Base-by-base conservation (phyloP, 1,284 basidiomycete genomes). In the Golubevia sp. region DNA sequence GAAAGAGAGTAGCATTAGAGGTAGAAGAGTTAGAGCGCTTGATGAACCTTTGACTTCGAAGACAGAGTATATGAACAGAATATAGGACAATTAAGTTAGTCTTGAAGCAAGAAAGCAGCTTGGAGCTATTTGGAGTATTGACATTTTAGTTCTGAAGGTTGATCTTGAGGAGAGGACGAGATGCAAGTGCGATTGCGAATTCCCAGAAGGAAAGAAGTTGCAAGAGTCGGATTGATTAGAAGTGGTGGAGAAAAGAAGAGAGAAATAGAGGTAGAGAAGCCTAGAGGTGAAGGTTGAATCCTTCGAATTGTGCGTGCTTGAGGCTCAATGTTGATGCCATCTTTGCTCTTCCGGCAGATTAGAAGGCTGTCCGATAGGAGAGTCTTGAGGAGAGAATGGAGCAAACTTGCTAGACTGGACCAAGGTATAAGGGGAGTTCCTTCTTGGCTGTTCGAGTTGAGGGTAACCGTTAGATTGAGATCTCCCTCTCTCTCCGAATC, bases 341-440 rank as follows among this genome's bases (percentile, higher is more conserved):
- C 30, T 34, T 5, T 3, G 11, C 11, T 34, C 30, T 3, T 34
- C 5, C 11, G 30, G 30, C 11, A 34, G 30, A 34, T 34, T 34
- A 11, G 30, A 34, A 34, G 30, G 30, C 4, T 34, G 30, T 34
- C 30, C 70, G 1, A 73, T 18, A 0, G 73, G 73, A 24, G 70
- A 73, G 27, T 70, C 68, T 11, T 70, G 64, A 6, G 73, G 73
- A 24, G 68, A 70, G 54, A 75, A 75, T 1, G 73, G 73, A 21
- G 66, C 65, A 55, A 75, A 75, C 62, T 70, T 73, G 61, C 70
- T 72, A 1, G 62, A 20, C 58, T 38, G 55, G 6, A 48, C 53
- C 34, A 55, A 48, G 58, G 21, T 26, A 13, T 52, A 52, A 23
- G 50, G 50, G 13, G 50, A 52, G 50, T 26, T 23, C 11, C 50